A percentile compares a stretch with the other conserved stretches of the same genome.
Conservation (phyloP, 106 monocot genomes). For the Allium fistulosum region DNA sequence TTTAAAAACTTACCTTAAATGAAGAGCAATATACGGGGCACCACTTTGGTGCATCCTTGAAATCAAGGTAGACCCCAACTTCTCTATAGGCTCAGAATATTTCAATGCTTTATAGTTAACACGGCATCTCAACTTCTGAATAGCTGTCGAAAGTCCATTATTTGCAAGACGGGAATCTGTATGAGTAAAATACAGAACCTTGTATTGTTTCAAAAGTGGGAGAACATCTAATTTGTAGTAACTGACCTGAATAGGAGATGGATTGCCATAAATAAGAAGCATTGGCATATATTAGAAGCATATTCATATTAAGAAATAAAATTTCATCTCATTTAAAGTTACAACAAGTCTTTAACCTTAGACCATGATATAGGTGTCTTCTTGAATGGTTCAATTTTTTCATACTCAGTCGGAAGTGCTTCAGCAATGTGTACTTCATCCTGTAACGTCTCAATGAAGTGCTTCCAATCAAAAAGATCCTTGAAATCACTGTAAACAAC, state of each 20-base stretch:
- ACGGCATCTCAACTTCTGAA: conserved; percentile 88
- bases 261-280: not conserved
- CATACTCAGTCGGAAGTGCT: conserved; percentile 44
- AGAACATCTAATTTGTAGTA: conserved; percentile 86
- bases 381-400: conserved; percentile 36
- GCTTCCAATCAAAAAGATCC: conserved; percentile 96
- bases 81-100: conserved; percentile 72
- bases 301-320: not conserved
- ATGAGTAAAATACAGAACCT: conserved; percentile 89
- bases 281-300: not conserved
- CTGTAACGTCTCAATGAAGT: conserved; percentile 85
- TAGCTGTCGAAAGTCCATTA: conserved; percentile 77
- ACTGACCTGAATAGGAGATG: conserved; percentile 38
- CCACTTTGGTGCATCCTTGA: conserved; percentile 64
- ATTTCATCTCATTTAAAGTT: too few species aligned
- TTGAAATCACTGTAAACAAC: conserved; percentile 65
- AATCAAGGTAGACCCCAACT: conserved; percentile 58
- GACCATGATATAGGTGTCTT: conserved; percentile 97
- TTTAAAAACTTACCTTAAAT: conserved; percentile 49
- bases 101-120: conserved; percentile 83
- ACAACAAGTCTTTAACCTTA: conserved; percentile 37
- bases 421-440: conserved; percentile 82
- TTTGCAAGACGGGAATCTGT: conserved; percentile 94
- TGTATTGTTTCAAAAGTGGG: conserved; percentile 73
- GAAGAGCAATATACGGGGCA: conserved; percentile 87